Percentiles rank a stretch among this genome's conserved stretches.
phyloP scores from a whole-genome alignment of 345 rosid species.

The Noccaea caerulescens region DNA sequence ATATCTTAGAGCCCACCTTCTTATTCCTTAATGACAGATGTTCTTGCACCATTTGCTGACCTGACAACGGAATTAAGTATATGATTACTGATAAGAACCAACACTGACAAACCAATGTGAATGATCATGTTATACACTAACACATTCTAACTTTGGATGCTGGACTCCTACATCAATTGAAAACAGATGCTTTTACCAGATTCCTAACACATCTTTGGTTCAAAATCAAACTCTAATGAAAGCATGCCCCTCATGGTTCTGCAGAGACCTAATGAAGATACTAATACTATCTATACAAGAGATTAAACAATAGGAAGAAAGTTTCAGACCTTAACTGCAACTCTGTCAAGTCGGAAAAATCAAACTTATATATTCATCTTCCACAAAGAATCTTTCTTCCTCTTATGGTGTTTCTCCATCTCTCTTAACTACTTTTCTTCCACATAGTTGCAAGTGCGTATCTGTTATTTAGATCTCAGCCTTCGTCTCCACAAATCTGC shows the following conservation, averaged over 20 bases:
- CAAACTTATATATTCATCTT: too few species aligned
- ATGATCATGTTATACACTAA: conserved; percentile 2
- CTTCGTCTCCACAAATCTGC: too few species aligned
- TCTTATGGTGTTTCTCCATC: too few species aligned
- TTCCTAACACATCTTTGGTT: conserved; percentile 3
- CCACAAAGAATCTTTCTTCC: too few species aligned
- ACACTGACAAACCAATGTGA: neutral
- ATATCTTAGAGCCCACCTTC: conserved; percentile 16
- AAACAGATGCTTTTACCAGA: conserved; percentile 13
- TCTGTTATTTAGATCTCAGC: too few species aligned
- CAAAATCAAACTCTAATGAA: neutral
- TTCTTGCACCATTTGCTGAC: conserved; percentile 18
- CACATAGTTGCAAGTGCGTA: too few species aligned
- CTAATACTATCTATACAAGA: neutral
- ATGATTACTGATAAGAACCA: neutral
- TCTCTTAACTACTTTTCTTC: too few species aligned
- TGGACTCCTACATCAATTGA: conserved; percentile 4
- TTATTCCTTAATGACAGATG: conserved; percentile 9
- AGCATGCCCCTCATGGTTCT: neutral
- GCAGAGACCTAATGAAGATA: neutral
- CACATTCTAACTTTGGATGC: conserved; percentile 1
- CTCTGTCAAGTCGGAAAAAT: too few species aligned
- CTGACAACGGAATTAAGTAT: neutral
- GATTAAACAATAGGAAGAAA: too few species aligned
- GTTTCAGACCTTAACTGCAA: too few species aligned